A percentile compares a stretch with the other conserved stretches of the same genome.
Conservation (phyloP, 192 early-diverging fungal genomes). For the Diversispora eburnea region DNA sequence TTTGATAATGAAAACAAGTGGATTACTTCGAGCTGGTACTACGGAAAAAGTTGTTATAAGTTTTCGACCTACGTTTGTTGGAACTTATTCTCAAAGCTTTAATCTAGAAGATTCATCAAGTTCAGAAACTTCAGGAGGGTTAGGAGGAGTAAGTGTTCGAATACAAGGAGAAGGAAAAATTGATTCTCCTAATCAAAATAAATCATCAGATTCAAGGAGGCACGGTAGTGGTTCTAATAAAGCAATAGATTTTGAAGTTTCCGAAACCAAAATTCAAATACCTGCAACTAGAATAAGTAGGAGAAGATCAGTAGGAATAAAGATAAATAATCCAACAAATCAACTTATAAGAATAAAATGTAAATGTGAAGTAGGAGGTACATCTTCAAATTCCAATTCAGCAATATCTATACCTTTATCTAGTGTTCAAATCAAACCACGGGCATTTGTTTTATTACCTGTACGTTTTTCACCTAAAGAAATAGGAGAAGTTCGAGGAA, state of each 20-base stretch:
- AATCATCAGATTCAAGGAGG: not conserved
- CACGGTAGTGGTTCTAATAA: not conserved
- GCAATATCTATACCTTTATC: conserved; percentile 22
- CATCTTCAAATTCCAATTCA: not conserved
- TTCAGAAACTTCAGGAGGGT: conserved; percentile 13
- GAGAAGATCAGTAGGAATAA: conserved; percentile 23
- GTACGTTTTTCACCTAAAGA: conserved; percentile 26
- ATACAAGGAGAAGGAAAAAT: conserved; percentile 29
- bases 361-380: conserved; percentile 14
- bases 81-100: conserved; percentile 26
- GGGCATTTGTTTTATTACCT: conserved; percentile 14
- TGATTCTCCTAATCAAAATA: not conserved
- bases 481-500: conserved; percentile 13
- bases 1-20: conserved; percentile 24
- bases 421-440: conserved; percentile 28
- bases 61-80: conserved; percentile 26
- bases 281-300: conserved; percentile 24
- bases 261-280: conserved; percentile 16
- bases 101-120: conserved; percentile 26
- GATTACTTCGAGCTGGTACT: conserved; percentile 23
- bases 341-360: conserved; percentile 25
- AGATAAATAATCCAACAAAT: conserved; percentile 25
- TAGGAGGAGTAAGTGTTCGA: conserved; percentile 21
- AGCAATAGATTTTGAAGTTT: conserved; percentile 21
- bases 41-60: conserved; percentile 20